A percentile compares a stretch with the other conserved stretches of the same genome.
Evolutionary conservation across 495 filamentous ascomycete species (phyloP).

Genomic region (Beverwykella pulmonaria): DNA sequence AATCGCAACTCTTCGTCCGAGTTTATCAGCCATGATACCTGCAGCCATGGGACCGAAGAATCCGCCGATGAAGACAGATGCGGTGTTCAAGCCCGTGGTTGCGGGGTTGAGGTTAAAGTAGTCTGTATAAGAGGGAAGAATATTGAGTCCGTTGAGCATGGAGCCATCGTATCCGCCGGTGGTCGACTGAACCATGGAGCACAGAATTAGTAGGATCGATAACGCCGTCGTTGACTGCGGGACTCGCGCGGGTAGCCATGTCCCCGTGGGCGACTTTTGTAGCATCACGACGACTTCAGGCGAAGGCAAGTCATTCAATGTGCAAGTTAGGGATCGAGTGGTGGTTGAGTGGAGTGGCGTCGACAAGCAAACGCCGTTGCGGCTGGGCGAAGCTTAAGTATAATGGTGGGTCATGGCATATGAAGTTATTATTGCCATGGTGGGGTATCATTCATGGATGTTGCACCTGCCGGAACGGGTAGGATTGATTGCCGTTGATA

Average conservation of each 20-base stretch:
- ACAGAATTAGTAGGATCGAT: conserved; percentile 50
- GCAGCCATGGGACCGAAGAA: conserved; percentile 47
- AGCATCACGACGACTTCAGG: background rate
- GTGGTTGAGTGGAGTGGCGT: too few species aligned
- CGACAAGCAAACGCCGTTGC: too few species aligned
- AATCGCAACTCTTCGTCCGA: conserved; percentile 49
- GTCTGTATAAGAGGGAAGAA: conserved; percentile 52
- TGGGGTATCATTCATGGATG: too few species aligned
- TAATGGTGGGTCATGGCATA: too few species aligned
- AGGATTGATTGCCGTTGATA: too few species aligned
- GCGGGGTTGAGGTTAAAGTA: conserved; percentile 54
- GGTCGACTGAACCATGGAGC: conserved; percentile 54
- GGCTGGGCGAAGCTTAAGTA: too few species aligned
- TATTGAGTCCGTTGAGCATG: conserved; percentile 53
- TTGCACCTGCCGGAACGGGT: too few species aligned
- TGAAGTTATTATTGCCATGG: too few species aligned
- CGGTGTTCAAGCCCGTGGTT: conserved; percentile 53
- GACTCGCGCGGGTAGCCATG: conserved; percentile 58
- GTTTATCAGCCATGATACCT: conserved; percentile 47
- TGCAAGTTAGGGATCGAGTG: too few species aligned
- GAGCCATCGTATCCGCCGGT: conserved; percentile 56
- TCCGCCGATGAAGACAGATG: conserved; percentile 52
- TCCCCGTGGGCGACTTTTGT: conserved; percentile 48
- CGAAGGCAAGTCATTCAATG: too few species aligned
- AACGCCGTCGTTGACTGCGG: conserved; percentile 51